phyloP scores from a whole-genome alignment of 2,329 filamentous ascomycete genomes.

The Beauveria sp. region DNA sequence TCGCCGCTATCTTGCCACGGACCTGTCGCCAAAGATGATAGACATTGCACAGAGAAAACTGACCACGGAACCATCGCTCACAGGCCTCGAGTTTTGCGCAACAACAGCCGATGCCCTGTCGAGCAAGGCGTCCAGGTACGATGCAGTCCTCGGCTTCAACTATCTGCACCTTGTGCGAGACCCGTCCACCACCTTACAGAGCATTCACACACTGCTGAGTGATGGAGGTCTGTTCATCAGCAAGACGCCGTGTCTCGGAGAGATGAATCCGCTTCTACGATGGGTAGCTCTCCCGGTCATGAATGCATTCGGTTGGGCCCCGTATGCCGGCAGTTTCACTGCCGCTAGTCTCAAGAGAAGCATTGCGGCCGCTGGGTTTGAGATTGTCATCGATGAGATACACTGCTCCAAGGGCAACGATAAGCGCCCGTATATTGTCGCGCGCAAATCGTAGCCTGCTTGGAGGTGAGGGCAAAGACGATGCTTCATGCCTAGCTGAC shows the following conservation, averaged over 20 bases:
- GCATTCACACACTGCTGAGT: slow-evolving; percentile 8
- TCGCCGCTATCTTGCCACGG: slow-evolving; percentile 13
- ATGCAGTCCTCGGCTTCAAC: slow-evolving; percentile 14
- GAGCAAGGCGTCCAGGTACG: slow-evolving; percentile 8
- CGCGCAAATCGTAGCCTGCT: slow-evolving; percentile 8
- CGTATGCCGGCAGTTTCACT: neutral
- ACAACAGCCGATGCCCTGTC: slow-evolving; percentile 11
- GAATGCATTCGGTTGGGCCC: slow-evolving; percentile 4
- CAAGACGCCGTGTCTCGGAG: slow-evolving; percentile 15
- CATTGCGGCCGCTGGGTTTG: slow-evolving; percentile 10
- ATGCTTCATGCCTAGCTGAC: neutral
- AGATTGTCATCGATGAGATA: slow-evolving; percentile 11
- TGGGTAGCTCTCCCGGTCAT: slow-evolving; percentile 10
- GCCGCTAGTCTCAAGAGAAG: neutral
- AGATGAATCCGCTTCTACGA: slow-evolving; percentile 10
- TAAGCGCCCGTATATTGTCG: slow-evolving; percentile 12
- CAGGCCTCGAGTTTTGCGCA: slow-evolving; percentile 9
- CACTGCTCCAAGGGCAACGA: slow-evolving; percentile 11
- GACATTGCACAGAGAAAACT: slow-evolving; percentile 5
- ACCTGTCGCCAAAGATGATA: slow-evolving; percentile 14
- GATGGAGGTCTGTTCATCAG: slow-evolving; percentile 14
- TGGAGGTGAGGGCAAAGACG: neutral
- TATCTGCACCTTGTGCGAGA: slow-evolving; percentile 16
- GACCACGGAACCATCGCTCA: neutral
- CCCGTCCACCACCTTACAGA: slow-evolving; percentile 8